Evolutionary conservation across 2,329 filamentous ascomycete species (phyloP).

Genomic region (Elsinoe perseae): DNA sequence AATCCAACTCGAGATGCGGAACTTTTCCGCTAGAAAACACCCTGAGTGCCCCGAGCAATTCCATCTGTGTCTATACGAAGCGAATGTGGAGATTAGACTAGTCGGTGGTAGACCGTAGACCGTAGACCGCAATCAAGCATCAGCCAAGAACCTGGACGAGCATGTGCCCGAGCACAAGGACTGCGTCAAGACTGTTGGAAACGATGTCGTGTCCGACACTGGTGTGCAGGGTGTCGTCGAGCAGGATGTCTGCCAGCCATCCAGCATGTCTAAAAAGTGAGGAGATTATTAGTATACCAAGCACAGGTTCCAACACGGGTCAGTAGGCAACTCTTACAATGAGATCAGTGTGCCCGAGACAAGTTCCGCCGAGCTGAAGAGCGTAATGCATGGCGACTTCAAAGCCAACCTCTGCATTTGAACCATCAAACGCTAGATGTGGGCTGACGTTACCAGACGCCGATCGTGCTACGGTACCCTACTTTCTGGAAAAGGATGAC

Average conservation of each 20-base stretch:
- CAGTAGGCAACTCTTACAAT: constrained; percentile 26
- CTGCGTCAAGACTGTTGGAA: constrained; percentile 30
- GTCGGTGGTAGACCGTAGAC: constrained; percentile 31
- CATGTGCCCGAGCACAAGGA: constrained; percentile 25
- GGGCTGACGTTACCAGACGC: background rate
- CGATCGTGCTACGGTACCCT: background rate
- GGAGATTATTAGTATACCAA: background rate
- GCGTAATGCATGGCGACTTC: constrained; percentile 23
- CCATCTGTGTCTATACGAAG: constrained; percentile 25
- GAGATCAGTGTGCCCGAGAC: constrained; percentile 23
- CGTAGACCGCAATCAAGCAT: constrained; percentile 32
- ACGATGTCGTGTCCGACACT: constrained; percentile 28
- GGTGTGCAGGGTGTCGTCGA: constrained; percentile 32
- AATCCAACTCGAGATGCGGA: no score
- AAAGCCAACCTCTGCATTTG: constrained; percentile 30
- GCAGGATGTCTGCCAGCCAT: constrained; percentile 32
- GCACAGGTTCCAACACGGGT: background rate
- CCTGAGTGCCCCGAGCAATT: no score
- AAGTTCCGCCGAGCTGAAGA: constrained; percentile 21
- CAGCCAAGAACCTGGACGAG: constrained; percentile 30
- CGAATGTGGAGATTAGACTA: constrained; percentile 36
- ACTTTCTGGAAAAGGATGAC: background rate
- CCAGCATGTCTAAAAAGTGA: constrained; percentile 32
- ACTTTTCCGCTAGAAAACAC: no score
- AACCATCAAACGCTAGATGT: background rate